Evolutionary conservation across 441 rosid species (phyloP), one percentile per base, ranked within the genome.

Genomic region (Omphalea diandra): DNA sequence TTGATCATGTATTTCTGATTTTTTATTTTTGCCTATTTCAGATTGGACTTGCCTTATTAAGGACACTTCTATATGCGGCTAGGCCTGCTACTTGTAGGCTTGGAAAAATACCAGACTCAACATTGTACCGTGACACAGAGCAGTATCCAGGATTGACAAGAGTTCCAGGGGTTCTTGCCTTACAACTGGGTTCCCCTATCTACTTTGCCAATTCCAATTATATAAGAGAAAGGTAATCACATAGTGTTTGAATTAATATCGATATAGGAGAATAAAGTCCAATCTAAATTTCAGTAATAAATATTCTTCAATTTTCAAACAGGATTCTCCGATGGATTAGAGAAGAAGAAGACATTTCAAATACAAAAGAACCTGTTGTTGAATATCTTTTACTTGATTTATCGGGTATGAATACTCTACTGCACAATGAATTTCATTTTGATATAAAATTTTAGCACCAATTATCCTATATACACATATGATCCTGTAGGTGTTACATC

Each of bases 111-210:
- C 82, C 88, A 12, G 74, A 83, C 76, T 83, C 95, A 1, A 63
- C 36, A 40, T 41, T 88, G 44, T 91, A 78, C 71, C 79, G 95
- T 5, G 97, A 92, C 79, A 60, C 64, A 0, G 93, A 90, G 70
- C 98, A 94, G 18, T 94, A 94, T 57, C 90, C 95, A 4, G 75
- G 5, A 1, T 75, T 82, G 1, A 76, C 79, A 1, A 78, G 66
- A 7, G 50, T 69, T 27, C 83, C 87, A 11, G 93, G 97, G 57
- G 73, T 85, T 52, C 70, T 94, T 40, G 77, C 85, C 82, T 82
- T 94, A 17, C 95, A 91, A 63, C 64, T 94, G n/a, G 97, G 97
- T 27, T 91, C 98, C 54, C 98, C 98, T 10, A 69, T 94, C 73
- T 94, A 90, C 71, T 94, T 88, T 67, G 91, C 97, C 35, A 94